Conservation (phyloP, 768 basidiomycete species). For the Leccinum imitatum region DNA sequence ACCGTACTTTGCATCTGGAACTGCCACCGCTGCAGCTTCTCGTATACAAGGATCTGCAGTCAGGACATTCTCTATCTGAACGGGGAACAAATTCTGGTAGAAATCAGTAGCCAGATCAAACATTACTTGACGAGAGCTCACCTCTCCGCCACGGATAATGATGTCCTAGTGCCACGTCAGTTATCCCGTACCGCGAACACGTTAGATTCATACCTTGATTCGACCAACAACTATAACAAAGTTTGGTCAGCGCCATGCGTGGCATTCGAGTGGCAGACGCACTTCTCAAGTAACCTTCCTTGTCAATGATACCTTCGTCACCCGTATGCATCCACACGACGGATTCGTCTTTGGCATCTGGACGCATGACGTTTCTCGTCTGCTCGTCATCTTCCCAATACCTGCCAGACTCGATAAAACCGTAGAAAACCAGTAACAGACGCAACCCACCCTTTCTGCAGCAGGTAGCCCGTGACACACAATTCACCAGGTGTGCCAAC, state of each 20-base stretch:
- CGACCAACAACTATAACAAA: slow-evolving; percentile 64
- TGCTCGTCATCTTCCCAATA: slow-evolving; percentile 79
- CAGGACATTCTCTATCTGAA: slow-evolving; percentile 79
- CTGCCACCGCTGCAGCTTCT: slow-evolving; percentile 73
- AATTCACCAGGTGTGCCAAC: slow-evolving; percentile 74
- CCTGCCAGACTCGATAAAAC: slow-evolving; percentile 35
- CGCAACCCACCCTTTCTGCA: slow-evolving; percentile 68
- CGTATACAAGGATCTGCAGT: slow-evolving; percentile 53
- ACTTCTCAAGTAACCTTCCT: slow-evolving; percentile 78
- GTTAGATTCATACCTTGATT: slow-evolving; percentile 54
- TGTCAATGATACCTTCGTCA: slow-evolving; percentile 78
- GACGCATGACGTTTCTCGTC: slow-evolving; percentile 57
- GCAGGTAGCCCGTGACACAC: slow-evolving; percentile 68
- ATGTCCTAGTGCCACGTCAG: slow-evolving; percentile 52
- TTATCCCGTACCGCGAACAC: not conserved
- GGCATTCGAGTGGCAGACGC: slow-evolving; percentile 24
- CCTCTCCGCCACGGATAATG: slow-evolving; percentile 86
- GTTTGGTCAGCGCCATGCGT: not conserved
- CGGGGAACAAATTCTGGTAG: slow-evolving; percentile 74
- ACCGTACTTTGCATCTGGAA: slow-evolving; percentile 66
- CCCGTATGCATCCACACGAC: slow-evolving; percentile 83
- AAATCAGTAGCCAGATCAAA: not conserved
- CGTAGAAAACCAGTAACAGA: not conserved
- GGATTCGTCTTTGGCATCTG: slow-evolving; percentile 48
- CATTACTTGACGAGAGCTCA: slow-evolving; percentile 23